phyloP scores from a whole-genome alignment of 140 eudicot genomes.

The Stevia rebaudiana region DNA sequence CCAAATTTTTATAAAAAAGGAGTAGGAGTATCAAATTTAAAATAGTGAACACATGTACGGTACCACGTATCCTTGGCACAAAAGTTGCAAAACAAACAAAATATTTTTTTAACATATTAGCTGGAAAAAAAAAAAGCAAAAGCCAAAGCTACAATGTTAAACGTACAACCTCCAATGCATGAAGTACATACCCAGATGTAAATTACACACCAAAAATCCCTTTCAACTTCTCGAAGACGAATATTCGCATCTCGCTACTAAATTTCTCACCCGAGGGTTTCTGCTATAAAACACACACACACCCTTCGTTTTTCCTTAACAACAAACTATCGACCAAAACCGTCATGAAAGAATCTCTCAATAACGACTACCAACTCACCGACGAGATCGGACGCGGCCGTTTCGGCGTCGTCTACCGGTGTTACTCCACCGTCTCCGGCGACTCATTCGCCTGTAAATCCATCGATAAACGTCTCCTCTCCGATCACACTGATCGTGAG shows the following conservation, averaged over 20 bases:
- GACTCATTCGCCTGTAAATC: slow-evolving; percentile 75
- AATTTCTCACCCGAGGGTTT: slow-evolving; percentile 2
- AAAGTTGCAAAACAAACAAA: not conserved
- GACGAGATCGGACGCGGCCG: slow-evolving; percentile 97
- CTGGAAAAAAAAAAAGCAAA: slow-evolving; percentile 8
- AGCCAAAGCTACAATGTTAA: not conserved
- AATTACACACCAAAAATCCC: not conserved
- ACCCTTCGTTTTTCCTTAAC: slow-evolving; percentile 18
- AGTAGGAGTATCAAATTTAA: too few species aligned
- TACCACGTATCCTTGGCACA: too few species aligned
- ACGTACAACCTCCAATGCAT: slow-evolving; percentile 12
- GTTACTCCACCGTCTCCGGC: slow-evolving; percentile 49
- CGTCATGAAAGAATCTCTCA: slow-evolving; percentile 45
- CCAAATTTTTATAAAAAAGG: too few species aligned
- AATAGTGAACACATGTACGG: too few species aligned
- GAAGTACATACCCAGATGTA: slow-evolving; percentile 1
- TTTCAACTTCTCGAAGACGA: slow-evolving; percentile 11
- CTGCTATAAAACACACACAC: slow-evolving; percentile 16
- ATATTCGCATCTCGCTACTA: slow-evolving; percentile 29
- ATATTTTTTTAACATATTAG: not conserved
- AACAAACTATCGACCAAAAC: not conserved
- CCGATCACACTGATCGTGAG: slow-evolving; percentile 60
- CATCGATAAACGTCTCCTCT: slow-evolving; percentile 52
- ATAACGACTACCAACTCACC: slow-evolving; percentile 47
- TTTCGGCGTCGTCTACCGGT: slow-evolving; percentile 86